Base-by-base conservation (phyloP, 257 asterid species). In the Gardenia jasminoides region DNA sequence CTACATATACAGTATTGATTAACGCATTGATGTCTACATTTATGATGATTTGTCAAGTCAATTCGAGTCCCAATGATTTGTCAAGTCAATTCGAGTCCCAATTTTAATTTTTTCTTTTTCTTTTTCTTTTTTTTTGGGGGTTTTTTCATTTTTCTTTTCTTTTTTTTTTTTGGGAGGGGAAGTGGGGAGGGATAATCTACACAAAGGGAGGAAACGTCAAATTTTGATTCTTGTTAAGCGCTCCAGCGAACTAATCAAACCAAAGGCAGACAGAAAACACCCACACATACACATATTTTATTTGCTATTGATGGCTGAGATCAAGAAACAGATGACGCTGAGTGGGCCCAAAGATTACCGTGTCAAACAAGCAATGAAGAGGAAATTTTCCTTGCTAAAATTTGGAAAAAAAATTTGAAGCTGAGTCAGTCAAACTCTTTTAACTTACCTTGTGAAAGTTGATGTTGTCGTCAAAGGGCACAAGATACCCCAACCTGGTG, bases 401-500 rank as follows among this genome's bases (percentile, higher is more conserved):
- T 20, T 58, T n/a, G n/a, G 28, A 26, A 58, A 58, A 58, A 22
- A 6, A 56, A 56, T 6, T n/a, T 20, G 64, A 76, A 82, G 72
- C 72, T 54, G 76, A 74, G 26, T 50, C 44, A 69, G 41, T 28
- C 43, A 1, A 28, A 47, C 66, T 33, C 11, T 44, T 33, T 36
- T 36, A 36, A 36, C 41, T 36, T 86, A 93, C 99, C 98, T 95
- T 88, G 85, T 95, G 99, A 77, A 95, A 95, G 86, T 95, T 95
- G 87, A 95, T 92, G 85, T 93, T 95, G 89, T 95, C 99, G 43
- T 95, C 97, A 50, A 95, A 95, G 7, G 99, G 99, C 84, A 95
- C 90, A 79, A 91, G 77, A 67, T 43, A 67, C 58, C 90, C 91
- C 83, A 92, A 33, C 72, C 84, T 90, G 31, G 97, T 89, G 50